Evolutionary conservation across 2,329 filamentous ascomycete genomes (phyloP).

Genomic region (Penicillium palitans): DNA sequence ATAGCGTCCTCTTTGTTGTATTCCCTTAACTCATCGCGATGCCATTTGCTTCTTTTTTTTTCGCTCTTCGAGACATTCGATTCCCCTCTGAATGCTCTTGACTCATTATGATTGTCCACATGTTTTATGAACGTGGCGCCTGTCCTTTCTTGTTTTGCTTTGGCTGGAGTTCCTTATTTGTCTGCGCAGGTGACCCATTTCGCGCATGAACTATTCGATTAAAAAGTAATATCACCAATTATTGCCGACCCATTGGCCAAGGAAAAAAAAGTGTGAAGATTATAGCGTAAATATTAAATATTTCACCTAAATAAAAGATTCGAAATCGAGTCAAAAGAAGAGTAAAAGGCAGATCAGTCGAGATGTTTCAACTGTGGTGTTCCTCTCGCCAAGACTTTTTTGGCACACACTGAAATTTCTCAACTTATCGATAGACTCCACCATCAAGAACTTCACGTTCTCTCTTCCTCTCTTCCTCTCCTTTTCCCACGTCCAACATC

Average conservation of each 20-base stretch:
- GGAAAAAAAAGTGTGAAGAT: not conserved
- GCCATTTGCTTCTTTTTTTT: conserved; percentile 7
- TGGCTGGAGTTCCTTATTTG: conserved; percentile 7
- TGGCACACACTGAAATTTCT: conserved; percentile 47
- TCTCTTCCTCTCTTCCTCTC: conserved; percentile 22
- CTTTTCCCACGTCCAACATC: conserved; percentile 22
- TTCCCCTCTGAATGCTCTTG: conserved; percentile 17
- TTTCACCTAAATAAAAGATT: not conserved
- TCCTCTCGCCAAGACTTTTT: conserved; percentile 41
- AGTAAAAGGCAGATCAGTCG: not conserved
- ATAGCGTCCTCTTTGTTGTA: conserved; percentile 16
- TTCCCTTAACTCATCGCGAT: conserved; percentile 23
- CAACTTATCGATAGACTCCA: conserved; percentile 40
- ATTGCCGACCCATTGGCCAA: not conserved
- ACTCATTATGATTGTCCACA: conserved; percentile 17
- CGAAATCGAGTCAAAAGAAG: not conserved
- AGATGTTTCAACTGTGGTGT: conserved; percentile 17
- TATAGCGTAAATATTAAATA: not conserved
- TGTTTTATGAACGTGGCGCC: conserved; percentile 22
- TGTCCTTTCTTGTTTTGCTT: conserved; percentile 19
- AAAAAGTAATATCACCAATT: conserved; percentile 10
- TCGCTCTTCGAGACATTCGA: conserved; percentile 5
- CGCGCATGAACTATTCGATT: conserved; percentile 8
- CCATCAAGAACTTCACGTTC: conserved; percentile 33
- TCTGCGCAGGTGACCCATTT: conserved; percentile 5